phyloP scores from a whole-genome alignment of 192 early-diverging fungal genomes.

The Backusella sp. region DNA sequence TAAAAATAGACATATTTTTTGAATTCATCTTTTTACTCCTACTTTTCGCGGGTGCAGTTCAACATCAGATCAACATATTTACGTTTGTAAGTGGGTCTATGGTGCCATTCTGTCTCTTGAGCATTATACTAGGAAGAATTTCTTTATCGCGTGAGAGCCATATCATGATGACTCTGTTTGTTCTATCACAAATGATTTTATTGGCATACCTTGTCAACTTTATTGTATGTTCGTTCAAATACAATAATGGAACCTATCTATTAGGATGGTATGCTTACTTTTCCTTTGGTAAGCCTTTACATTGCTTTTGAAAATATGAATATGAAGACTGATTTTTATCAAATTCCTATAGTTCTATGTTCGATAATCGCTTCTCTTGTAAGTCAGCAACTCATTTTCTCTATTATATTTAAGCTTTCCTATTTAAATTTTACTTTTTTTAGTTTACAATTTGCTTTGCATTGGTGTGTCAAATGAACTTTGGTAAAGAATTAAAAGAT shows the following conservation, averaged over 20 bases:
- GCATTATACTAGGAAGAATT: background rate
- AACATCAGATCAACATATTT: background rate
- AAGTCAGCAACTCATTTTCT: background rate
- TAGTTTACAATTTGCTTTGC: background rate
- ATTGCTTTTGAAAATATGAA: background rate
- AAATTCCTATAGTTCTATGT: background rate
- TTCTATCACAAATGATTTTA: background rate
- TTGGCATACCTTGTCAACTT: background rate
- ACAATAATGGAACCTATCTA: background rate
- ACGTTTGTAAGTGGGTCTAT: background rate
- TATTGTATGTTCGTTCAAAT: background rate
- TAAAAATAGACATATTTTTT: slow-evolving; percentile 10
- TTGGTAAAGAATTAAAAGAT: background rate
- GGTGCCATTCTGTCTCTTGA: background rate
- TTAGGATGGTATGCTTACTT: background rate
- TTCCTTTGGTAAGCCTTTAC: background rate
- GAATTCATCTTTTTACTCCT: slow-evolving; percentile 7
- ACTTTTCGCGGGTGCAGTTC: background rate
- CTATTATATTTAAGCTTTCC: background rate
- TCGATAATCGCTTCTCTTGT: background rate
- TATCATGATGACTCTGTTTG: background rate
- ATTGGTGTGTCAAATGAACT: background rate
- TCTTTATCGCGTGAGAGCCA: background rate
- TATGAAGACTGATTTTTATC: background rate
- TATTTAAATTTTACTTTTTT: background rate